Evolutionary conservation across 2,329 filamentous ascomycete species (phyloP).

Genomic region (Xylaria sp.): DNA sequence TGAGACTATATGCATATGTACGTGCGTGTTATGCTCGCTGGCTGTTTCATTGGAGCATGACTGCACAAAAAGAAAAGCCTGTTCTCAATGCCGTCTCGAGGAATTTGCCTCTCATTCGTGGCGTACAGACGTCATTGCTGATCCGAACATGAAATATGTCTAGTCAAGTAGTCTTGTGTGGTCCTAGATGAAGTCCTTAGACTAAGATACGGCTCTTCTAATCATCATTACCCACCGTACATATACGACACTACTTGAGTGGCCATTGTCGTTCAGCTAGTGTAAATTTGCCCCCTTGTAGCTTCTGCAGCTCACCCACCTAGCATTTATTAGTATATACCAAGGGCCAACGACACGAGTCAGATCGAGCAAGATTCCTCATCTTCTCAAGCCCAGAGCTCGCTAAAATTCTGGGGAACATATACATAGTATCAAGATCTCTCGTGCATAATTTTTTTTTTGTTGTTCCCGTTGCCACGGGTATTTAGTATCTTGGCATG

Average conservation of each 20-base stretch:
- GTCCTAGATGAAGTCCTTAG: slow-evolving; percentile 8
- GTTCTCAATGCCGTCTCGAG: slow-evolving; percentile 25
- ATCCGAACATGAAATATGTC: neutral
- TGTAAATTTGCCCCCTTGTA: neutral
- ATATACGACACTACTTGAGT: too few relatives aligned
- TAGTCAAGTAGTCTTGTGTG: neutral
- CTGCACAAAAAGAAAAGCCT: slow-evolving; percentile 13
- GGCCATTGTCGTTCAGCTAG: neutral
- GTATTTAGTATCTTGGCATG: neutral
- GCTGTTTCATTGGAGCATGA: neutral
- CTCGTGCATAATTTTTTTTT: neutral
- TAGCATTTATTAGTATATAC: neutral
- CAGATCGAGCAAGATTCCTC: neutral
- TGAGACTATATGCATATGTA: too few relatives aligned
- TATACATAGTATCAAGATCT: neutral
- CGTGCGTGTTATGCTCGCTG: neutral
- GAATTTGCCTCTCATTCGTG: slow-evolving; percentile 13
- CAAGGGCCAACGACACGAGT: neutral
- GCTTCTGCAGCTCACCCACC: neutral
- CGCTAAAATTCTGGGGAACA: neutral
- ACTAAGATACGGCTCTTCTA: neutral
- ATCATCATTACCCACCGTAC: slow-evolving; percentile 4
- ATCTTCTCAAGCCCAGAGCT: neutral
- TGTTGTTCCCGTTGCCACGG: slow-evolving; percentile 2
- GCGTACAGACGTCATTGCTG: slow-evolving; percentile 7